Conservation (phyloP, 345 rosid genomes). For the Nasturtium officinale region DNA sequence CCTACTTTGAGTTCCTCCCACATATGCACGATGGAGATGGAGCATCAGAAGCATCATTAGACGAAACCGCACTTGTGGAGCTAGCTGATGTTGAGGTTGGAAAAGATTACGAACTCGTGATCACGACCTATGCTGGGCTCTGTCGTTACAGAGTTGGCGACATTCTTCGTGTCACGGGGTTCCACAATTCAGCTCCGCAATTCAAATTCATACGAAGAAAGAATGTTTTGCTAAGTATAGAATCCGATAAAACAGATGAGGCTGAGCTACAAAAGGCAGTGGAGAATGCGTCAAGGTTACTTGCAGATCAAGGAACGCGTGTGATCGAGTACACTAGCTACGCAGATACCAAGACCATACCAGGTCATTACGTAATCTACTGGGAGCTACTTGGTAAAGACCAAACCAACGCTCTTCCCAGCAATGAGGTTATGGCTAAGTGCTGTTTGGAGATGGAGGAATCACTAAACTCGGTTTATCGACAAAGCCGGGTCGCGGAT, state of each 20-base stretch:
- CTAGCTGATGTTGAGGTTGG: slow-evolving; percentile 72
- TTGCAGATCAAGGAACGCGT: slow-evolving; percentile 55
- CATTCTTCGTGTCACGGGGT: slow-evolving; percentile 74
- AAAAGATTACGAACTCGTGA: slow-evolving; percentile 78
- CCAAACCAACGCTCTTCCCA: slow-evolving; percentile 49
- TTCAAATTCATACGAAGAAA: slow-evolving; percentile 76
- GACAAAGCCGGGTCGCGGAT: slow-evolving; percentile 85
- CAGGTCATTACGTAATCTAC: slow-evolving; percentile 87
- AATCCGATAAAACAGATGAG: slow-evolving; percentile 88
- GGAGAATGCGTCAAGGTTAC: slow-evolving; percentile 60
- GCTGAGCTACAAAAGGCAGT: slow-evolving; percentile 79
- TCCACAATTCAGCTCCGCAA: slow-evolving; percentile 77
- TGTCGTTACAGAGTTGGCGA: slow-evolving; percentile 88
- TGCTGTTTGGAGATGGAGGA: slow-evolving; percentile 87
- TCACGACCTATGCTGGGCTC: slow-evolving; percentile 80
- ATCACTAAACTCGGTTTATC: slow-evolving; percentile 71
- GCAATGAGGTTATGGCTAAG: slow-evolving; percentile 49
- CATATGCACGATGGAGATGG: slow-evolving; percentile 45
- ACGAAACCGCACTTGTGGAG: slow-evolving; percentile 54
- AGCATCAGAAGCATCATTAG: not conserved
- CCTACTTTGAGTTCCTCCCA: slow-evolving; percentile 79
- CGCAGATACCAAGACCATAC: slow-evolving; percentile 66
- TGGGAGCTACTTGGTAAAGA: slow-evolving; percentile 73
- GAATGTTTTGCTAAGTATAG: slow-evolving; percentile 85
- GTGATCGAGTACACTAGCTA: slow-evolving; percentile 87